Conservation (phyloP, 176 grass and related monocot species). For the Hordeum vulgare region MorexV3_pseudomolecules_assembly NC_058520.1:493360094-493360593, state of each 20-base stretch:
- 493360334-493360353: constrained; percentile 25
- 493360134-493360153: constrained; percentile 12
- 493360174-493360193: not conserved
- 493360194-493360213: not conserved
- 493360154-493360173: not conserved
- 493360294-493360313: not conserved
- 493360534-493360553: constrained; percentile 45
- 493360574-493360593: constrained; percentile 88
- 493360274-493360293: not conserved
- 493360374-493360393: not conserved
- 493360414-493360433: not conserved
- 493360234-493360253: constrained; percentile 3
- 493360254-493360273: constrained; percentile 6
- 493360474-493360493: constrained; percentile 68
- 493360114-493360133: not conserved
- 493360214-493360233: not conserved
- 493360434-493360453: not conserved
- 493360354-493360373: not conserved
- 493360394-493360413: not conserved
- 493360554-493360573: constrained; percentile 84
- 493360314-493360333: not conserved
- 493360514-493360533: constrained; percentile 31
- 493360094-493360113: not conserved
- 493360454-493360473: constrained; percentile 28
- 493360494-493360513: constrained; percentile 51